Evolutionary conservation across 2,329 filamentous ascomycete genomes (phyloP).

Genomic region (Sclerotiophoma versabilis): DNA sequence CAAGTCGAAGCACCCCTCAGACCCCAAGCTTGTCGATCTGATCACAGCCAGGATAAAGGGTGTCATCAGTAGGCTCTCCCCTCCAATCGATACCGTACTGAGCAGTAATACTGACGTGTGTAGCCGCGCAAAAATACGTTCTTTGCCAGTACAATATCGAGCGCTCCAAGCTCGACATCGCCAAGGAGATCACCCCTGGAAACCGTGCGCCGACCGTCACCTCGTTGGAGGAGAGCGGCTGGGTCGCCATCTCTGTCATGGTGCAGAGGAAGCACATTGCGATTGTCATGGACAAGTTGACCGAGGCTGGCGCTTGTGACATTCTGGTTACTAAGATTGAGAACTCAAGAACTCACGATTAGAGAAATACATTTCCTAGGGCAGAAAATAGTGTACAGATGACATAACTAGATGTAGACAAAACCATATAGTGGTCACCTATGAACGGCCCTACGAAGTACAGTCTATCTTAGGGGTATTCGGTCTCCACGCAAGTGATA

Average conservation of each 20-base stretch:
- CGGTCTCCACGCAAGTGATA: neutral
- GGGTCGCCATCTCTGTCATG: constrained; percentile 96
- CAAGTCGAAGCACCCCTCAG: constrained; percentile 83
- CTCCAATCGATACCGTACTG: neutral
- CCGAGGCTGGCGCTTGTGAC: constrained; percentile 78
- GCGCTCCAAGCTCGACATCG: constrained; percentile 69
- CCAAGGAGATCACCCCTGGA: constrained; percentile 83
- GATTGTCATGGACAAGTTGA: constrained; percentile 84
- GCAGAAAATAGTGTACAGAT: neutral
- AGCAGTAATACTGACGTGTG: constrained; percentile 15
- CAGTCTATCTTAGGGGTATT: constrained; percentile 13
- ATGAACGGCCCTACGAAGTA: neutral
- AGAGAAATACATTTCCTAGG: neutral
- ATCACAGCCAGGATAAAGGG: constrained; percentile 88
- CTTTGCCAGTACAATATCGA: constrained; percentile 96
- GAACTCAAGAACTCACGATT: constrained; percentile 64
- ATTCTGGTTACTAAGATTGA: constrained; percentile 86
- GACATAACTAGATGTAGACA: neutral
- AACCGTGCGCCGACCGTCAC: constrained; percentile 93
- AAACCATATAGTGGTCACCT: neutral
- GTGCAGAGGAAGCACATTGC: constrained; percentile 88
- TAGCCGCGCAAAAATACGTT: constrained; percentile 87
- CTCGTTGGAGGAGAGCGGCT: constrained; percentile 84
- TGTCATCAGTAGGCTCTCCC: constrained; percentile 73
- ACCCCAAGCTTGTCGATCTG: constrained; percentile 79